Evolutionary conservation across 2,329 filamentous ascomycete species (phyloP), one percentile per base, ranked within the genome.

Genomic region (Capronia americana): DNA sequence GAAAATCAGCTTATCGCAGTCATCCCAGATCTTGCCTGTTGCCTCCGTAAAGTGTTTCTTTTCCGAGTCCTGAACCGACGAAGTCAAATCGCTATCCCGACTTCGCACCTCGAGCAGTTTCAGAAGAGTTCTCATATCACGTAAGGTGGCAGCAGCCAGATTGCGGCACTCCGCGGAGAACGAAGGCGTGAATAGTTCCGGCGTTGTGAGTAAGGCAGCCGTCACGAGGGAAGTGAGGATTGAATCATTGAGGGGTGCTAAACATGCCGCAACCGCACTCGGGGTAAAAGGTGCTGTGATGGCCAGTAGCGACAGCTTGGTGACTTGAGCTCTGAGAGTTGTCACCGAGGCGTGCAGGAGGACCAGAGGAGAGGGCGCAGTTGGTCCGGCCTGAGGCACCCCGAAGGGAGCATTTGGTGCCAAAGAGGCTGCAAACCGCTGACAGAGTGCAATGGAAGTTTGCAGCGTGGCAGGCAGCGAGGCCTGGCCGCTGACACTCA

Each of bases 251-350:
- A 96, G 83, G 65, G 93, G 88, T 38, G 86, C 84, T 4, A 97
- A 80, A 14, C 96, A 87, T 26, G 85, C 88, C 10, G 79, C 80
- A 38, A 96, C 84, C 4, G 92, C 93, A 0, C 89, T 88, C 0
- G 92, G 88, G 0, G 93, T 95, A 72, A 96, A 96, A 0, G 94
- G 93, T 20, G 92, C 86, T 74, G 92, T 97, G 74, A 96, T 90
- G 1, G 95, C 86, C 12, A 98, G 85, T 0, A 97, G 88, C 0
- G 92, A 94, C 28, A 97, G 84, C 69, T 96, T 97, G 5, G 93
- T 97, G 1, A 89, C 87, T 75, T 97, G 92, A 0, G 93, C 92
- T 75, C 87, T 89, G 66, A 97, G 87, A 4, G 96, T 83, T 28
- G 84, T 86, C 0, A 92, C 86, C 0, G 91, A 86, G 73, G 93